Evolutionary conservation across 208 protist genomes (phyloP), one percentile per base, ranked within the genome.

Genomic region (Zelonia costaricensis): DNA sequence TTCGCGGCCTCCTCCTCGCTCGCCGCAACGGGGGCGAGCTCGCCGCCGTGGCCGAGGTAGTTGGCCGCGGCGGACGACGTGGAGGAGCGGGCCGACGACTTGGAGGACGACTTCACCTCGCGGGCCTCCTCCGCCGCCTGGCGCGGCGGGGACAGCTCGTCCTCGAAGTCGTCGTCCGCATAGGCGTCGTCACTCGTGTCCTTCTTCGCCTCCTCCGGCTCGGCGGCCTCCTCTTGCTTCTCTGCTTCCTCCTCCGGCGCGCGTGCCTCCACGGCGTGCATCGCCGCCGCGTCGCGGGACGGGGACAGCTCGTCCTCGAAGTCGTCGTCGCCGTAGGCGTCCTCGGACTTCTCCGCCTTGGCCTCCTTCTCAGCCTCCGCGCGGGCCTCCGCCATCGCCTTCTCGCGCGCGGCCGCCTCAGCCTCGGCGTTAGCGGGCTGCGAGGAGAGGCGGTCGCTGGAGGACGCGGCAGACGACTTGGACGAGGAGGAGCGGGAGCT

Each of bases 111-210:
- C 48, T 58, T 30, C 2, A 57, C 38, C 36, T 62, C 66, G 30
- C 57, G 22, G 23, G 43, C 52, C 1, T 15, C 20, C 13, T 42
- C 33, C 22, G n/a, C 6, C 38, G 54, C 30, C 15, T 62, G 27
- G 15, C 12, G 22, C 45, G 51, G 20, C n/a, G 40, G 40, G 8
- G 43, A 59, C 6, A 51, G 42, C n/a, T 65, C 44, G 9, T 76
- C 57, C 30, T 80, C 71, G 52, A 81, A 78, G 56, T 57, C 65
- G 54, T 86, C 62, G 54, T 85, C 67, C 12, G 55, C 47, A 57
- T 82, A 69, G 36, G 31, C 20, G 25, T 48, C 49, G 4, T 57
- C 40, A 4, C 22, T 40, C 16, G 44, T 8, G 1, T 45, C 27
- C 48, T 48, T 18, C 43, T 39, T 38, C 28, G 38, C 20, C 13